These are phyloP conservation scores for Amanita polypyramis DNA, from an alignment of 768 basidiomycete genomes.

Conservation along the genomic window DNA sequence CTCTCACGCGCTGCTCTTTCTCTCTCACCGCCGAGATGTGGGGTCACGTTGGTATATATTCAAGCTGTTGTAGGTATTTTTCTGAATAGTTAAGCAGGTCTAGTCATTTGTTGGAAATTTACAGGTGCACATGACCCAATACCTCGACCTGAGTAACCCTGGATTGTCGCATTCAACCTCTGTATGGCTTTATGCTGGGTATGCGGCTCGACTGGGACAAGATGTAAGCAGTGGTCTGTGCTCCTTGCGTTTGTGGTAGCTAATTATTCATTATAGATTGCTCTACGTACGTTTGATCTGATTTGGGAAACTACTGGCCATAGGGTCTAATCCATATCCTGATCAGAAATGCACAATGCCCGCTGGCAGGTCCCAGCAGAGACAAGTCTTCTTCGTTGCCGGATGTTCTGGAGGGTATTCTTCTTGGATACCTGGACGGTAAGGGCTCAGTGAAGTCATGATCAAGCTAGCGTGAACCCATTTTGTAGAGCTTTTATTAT, in stretches of 20 bases:
- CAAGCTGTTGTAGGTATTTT: constrained; percentile 39
- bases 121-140: constrained; percentile 35
- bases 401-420: constrained; percentile 65
- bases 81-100: background rate
- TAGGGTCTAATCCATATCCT: background rate
- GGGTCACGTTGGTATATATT: constrained; percentile 45
- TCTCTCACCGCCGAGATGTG: constrained; percentile 32
- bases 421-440: constrained; percentile 53
- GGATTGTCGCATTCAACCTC: constrained; percentile 27
- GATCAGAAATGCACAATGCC: constrained; percentile 44
- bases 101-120: background rate
- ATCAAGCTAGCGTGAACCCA: background rate
- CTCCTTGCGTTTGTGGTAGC: background rate
- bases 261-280: constrained; percentile 21
- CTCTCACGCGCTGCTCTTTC: constrained; percentile 43
- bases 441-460: constrained; percentile 5
- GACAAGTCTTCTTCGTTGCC: constrained; percentile 35
- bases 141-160: constrained; percentile 46
- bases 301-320: background rate
- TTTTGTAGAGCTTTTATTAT: constrained; percentile 43
- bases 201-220: constrained; percentile 46
- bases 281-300: constrained; percentile 36
- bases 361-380: constrained; percentile 47
- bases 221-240: constrained; percentile 33
- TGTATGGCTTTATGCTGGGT: constrained; percentile 48